Percentiles rank a stretch among this genome's conserved stretches.
Conservation (phyloP, 208 protist genomes). For the Tetramitus jugosus region DNA sequence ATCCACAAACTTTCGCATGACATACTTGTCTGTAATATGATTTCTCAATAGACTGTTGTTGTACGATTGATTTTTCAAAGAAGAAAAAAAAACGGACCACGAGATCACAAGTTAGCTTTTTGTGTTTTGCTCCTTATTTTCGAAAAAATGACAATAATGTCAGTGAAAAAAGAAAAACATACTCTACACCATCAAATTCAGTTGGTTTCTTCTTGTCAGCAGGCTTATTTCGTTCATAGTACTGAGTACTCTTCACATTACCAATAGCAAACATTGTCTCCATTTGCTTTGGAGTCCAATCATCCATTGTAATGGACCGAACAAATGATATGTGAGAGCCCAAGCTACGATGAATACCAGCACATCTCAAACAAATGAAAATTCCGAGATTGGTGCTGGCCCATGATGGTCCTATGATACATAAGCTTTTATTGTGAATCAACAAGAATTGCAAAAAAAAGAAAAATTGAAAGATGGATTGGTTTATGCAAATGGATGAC, state of each 20-base stretch:
- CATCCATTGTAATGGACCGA: background rate
- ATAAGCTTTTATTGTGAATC: no score
- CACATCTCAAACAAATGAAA: slow-evolving; percentile 37
- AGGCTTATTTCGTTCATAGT: background rate
- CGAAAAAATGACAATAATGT: no score
- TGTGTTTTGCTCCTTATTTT: no score
- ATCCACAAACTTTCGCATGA: background rate
- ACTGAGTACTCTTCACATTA: background rate
- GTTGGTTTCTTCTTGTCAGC: background rate
- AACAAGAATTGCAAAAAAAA: no score
- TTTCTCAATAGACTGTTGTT: background rate
- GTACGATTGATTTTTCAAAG: no score
- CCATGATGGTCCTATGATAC: slow-evolving; percentile 26
- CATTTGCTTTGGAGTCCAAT: background rate
- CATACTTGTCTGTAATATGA: background rate
- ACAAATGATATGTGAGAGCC: slow-evolving; percentile 40
- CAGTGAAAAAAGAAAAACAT: no score
- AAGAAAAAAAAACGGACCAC: no score
- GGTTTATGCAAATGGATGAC: no score
- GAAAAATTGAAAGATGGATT: no score
- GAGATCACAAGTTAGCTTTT: no score
- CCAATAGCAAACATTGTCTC: background rate
- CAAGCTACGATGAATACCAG: slow-evolving; percentile 44
- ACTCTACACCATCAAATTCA: background rate
- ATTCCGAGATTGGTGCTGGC: slow-evolving; percentile 9